Evolutionary conservation across 805 yeast genomes (phyloP).

Genomic region (Peterozyma toletana): DNA sequence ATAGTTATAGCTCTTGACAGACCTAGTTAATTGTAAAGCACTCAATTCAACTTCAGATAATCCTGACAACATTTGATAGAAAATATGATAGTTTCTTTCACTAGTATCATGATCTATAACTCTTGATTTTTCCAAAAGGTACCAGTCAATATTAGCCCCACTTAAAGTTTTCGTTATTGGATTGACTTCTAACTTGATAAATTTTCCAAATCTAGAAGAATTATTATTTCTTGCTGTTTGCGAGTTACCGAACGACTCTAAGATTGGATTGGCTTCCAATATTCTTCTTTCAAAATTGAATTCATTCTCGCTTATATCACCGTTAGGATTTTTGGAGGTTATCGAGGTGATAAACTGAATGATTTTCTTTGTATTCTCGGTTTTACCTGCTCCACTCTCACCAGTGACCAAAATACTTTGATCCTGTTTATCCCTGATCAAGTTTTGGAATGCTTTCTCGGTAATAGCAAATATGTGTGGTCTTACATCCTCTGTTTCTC

Average conservation of each 20-base stretch:
- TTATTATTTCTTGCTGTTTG: slow-evolving; percentile 91
- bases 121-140: slow-evolving; percentile 86
- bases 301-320: slow-evolving; percentile 22
- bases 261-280: slow-evolving; percentile 87
- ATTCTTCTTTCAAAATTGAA: slow-evolving; percentile 74
- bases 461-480: slow-evolving; percentile 94
- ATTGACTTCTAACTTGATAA: slow-evolving; percentile 77
- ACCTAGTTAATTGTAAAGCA: slow-evolving; percentile 32
- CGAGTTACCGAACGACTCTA: slow-evolving; percentile 96
- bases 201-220: slow-evolving; percentile 95
- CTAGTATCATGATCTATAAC: slow-evolving; percentile 66
- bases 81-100: slow-evolving; percentile 91
- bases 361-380: slow-evolving; percentile 93
- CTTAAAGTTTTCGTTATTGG: slow-evolving; percentile 49
- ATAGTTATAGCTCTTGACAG: slow-evolving; percentile 44
- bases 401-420: slow-evolving; percentile 97
- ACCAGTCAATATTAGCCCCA: slow-evolving; percentile 95
- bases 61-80: slow-evolving; percentile 80
- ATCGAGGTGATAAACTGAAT: slow-evolving; percentile 74
- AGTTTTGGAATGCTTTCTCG: slow-evolving; percentile 75
- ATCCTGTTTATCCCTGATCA: slow-evolving; percentile 61
- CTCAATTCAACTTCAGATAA: slow-evolving; percentile 41
- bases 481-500: slow-evolving; percentile 2
- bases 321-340: slow-evolving; percentile 14
- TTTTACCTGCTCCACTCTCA: slow-evolving; percentile 98